These are phyloP conservation scores for Ramalina peruviana DNA, from an alignment of 495 filamentous ascomycete species.

Conservation along the genomic window DNA sequence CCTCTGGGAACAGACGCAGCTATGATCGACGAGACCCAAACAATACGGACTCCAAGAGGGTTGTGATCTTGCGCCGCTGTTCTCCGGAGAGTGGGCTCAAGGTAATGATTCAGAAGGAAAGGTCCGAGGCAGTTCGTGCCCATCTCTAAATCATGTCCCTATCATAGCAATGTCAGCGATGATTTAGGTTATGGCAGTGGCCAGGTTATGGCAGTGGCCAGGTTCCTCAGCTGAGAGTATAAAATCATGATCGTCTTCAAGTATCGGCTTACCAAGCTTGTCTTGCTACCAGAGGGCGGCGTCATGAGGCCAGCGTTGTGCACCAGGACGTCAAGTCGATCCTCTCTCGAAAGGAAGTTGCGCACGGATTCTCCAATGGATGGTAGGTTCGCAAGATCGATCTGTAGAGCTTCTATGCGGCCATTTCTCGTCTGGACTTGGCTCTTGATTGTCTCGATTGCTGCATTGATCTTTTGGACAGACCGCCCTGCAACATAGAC, in stretches of 20 bases:
- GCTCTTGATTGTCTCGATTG: not conserved
- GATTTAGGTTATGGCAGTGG: not conserved
- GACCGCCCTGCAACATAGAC: slow-evolving; percentile 22
- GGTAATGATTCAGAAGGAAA: slow-evolving; percentile 31
- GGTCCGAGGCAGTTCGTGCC: slow-evolving; percentile 36
- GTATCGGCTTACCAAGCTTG: slow-evolving; percentile 8
- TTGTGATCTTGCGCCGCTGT: slow-evolving; percentile 20
- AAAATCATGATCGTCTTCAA: no score
- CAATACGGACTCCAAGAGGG: slow-evolving; percentile 23
- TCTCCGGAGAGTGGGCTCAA: slow-evolving; percentile 28
- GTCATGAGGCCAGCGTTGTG: slow-evolving; percentile 40
- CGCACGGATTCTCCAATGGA: slow-evolving; percentile 29
- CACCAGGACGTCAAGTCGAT: slow-evolving; percentile 32
- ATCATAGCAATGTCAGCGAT: not conserved
- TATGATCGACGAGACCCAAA: slow-evolving; percentile 24
- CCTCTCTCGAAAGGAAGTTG: slow-evolving; percentile 27
- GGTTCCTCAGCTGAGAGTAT: no score
- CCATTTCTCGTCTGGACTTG: not conserved
- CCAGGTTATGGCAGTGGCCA: no score
- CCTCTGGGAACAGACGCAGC: slow-evolving; percentile 14
- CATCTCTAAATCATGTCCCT: slow-evolving; percentile 33
- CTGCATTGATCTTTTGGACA: not conserved
- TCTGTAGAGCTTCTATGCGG: not conserved
- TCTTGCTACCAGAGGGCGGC: slow-evolving; percentile 25
- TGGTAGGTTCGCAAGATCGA: slow-evolving; percentile 22